Base-by-base conservation (phyloP, 1,139 yeast genomes). In the Geotrichum bryndzae region DNA sequence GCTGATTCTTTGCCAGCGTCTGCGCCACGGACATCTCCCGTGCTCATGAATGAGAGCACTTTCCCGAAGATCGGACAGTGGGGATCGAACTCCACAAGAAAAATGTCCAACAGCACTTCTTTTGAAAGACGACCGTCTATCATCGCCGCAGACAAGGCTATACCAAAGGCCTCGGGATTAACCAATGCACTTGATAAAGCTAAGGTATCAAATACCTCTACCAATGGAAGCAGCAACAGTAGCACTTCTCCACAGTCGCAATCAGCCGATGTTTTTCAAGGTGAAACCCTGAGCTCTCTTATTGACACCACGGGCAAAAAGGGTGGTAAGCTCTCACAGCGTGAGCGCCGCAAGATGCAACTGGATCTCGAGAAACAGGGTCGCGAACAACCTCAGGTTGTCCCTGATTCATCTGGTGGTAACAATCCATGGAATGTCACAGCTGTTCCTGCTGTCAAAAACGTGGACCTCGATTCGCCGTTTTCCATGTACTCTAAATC, bases 281-380 rank as follows among this genome's bases (percentile, higher is more conserved):
- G 56, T 8, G 61, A 59, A 27, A 55, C 59, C 0, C 56, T 59
- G 2, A 59, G 59, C 25, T 31, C 61, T n/a, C 23, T 59, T 2
- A 59, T 59, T 51, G 61, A 59, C 25, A 27, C 53, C 4, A 51
- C 56, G 29, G 27, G 53, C 4, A 56, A 56, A 31, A 62, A 57
- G 35, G 63, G 67, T 22, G 62, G 60, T 3, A 72, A 72, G 65
- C 67, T 82, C 8, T 82, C 86, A 1, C 86, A 83, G 66, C 82
- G 81, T 67, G 85, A 83, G 68, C 70, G 86, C 35, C 81, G 80
- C 68, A 78, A 75, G 62, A 64, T 71, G 63, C 71, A 71, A 60
- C 67, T 72, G 51, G 48, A 31, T n/a, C 25, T 35, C 3, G 58
- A 46, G 50, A 53, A 38, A 7, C 48, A 15, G 18, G 18, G 48